Evolutionary conservation across 1,284 basidiomycete species (phyloP).

Genomic region (Boletus sp.): DNA sequence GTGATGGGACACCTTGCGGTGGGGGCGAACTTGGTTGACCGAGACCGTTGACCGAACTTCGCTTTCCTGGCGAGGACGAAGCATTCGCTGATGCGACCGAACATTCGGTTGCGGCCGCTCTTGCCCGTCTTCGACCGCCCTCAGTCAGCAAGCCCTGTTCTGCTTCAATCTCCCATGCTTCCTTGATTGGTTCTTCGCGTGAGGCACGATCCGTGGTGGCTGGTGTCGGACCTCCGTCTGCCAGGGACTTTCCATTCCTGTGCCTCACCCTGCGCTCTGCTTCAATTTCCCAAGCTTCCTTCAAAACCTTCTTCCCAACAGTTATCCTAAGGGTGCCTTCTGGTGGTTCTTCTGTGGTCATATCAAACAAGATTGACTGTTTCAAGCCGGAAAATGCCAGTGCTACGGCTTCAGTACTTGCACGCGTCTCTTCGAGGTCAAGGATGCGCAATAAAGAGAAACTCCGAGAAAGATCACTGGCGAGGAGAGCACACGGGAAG

Average conservation of each 20-base stretch:
- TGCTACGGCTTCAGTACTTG: constrained; percentile 43
- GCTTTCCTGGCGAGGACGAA: constrained; percentile 17
- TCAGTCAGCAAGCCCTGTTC: constrained; percentile 70
- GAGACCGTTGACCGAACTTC: constrained; percentile 14
- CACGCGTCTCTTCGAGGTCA: constrained; percentile 62
- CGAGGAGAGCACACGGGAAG: constrained; percentile 46
- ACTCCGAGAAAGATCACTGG: constrained; percentile 20
- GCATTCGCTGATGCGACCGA: constrained; percentile 19
- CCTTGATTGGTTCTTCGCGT: constrained; percentile 47
- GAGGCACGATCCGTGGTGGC: constrained; percentile 8
- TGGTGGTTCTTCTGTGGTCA: constrained; percentile 49
- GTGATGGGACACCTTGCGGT: constrained; percentile 14
- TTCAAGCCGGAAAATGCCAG: constrained; percentile 43
- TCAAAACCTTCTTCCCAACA: constrained; percentile 65
- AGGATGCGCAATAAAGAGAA: constrained; percentile 55
- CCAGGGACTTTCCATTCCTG: constrained; percentile 30
- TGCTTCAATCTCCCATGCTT: constrained; percentile 73
- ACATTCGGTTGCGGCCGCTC: constrained; percentile 40
- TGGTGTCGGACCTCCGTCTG: constrained; percentile 7
- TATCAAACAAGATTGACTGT: constrained; percentile 51
- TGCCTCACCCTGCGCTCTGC: constrained; percentile 51
- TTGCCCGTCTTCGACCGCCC: constrained; percentile 60
- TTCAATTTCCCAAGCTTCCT: constrained; percentile 75
- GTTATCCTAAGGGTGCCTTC: constrained; percentile 51
- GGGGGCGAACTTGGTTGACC: constrained; percentile 26